Evolutionary conservation across 345 rosid species (phyloP).

Genomic region (Triadica sebifera): DNA sequence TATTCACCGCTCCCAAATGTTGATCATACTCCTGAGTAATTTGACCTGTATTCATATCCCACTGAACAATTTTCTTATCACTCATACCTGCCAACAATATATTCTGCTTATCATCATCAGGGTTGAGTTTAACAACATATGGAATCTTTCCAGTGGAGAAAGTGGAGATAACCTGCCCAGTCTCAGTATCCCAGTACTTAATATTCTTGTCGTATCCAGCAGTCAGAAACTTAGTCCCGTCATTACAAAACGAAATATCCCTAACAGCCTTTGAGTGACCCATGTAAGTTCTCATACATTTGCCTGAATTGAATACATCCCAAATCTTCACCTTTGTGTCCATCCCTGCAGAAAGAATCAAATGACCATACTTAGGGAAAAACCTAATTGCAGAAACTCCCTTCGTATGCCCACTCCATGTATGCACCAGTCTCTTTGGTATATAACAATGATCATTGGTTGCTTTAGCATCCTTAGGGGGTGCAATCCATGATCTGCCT

Average conservation of each 20-base stretch:
- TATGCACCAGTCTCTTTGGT: slow-evolving; percentile 28
- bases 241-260: slow-evolving; percentile 92
- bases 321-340: slow-evolving; percentile 96
- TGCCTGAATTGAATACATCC: slow-evolving; percentile 96
- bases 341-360: slow-evolving; percentile 97
- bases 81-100: slow-evolving; percentile 97
- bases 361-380: slow-evolving; percentile 94
- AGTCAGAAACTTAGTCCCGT: slow-evolving; percentile 86
- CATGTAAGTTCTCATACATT: slow-evolving; percentile 99
- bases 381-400: slow-evolving; percentile 61
- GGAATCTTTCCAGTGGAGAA: slow-evolving; percentile 93
- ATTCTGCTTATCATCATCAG: slow-evolving; percentile 93
- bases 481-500: slow-evolving; percentile 92
- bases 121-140: slow-evolving; percentile 88
- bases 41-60: slow-evolving; percentile 95
- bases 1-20: slow-evolving; percentile 61
- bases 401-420: slow-evolving; percentile 32
- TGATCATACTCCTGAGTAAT: slow-evolving; percentile 58
- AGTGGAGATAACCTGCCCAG: slow-evolving; percentile 89
- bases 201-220: slow-evolving; percentile 96
- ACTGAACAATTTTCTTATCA: slow-evolving; percentile 98
- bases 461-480: slow-evolving; percentile 93
- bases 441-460: slow-evolving; percentile 80
- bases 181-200: slow-evolving; percentile 96
- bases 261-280: slow-evolving; percentile 94